Evolutionary conservation across 306 rosid species (phyloP).

Genomic region (Spatholobus suberectus): DNA sequence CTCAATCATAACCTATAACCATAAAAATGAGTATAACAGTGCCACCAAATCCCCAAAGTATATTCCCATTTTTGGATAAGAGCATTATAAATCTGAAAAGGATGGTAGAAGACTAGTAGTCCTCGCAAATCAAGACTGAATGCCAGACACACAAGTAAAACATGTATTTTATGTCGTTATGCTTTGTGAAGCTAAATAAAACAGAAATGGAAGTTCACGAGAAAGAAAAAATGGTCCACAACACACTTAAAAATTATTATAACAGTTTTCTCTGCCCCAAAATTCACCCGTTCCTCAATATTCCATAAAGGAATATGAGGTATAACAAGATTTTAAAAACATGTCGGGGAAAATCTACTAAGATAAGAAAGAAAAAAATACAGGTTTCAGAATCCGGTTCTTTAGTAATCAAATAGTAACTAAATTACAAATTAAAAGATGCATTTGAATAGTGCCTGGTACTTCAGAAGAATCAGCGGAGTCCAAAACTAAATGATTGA

Average conservation of each 20-base stretch:
- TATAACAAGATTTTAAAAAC: conserved; percentile 45
- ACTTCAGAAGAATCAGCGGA: conserved; percentile 87
- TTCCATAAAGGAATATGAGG: conserved; percentile 44
- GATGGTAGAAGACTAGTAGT: not conserved
- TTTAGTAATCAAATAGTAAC: conserved; percentile 53
- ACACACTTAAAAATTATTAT: conserved; percentile 45
- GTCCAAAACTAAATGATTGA: conserved; percentile 83
- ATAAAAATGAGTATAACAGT: not conserved
- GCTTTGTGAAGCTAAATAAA: conserved; percentile 20
- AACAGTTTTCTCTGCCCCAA: conserved; percentile 59
- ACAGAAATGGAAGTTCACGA: not conserved
- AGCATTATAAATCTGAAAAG: not conserved
- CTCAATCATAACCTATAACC: not conserved
- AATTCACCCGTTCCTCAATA: conserved; percentile 47
- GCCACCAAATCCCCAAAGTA: not conserved
- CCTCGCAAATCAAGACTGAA: conserved; percentile 18
- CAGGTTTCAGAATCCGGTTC: conserved; percentile 61
- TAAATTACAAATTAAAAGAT: conserved; percentile 64
- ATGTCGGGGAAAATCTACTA: conserved; percentile 36
- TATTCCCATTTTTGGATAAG: not conserved
- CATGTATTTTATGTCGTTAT: not conserved
- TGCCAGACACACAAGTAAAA: conserved; percentile 7
- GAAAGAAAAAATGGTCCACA: conserved; percentile 32
- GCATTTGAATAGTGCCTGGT: conserved; percentile 76
- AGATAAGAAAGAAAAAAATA: conserved; percentile 46